phyloP scores from a whole-genome alignment of 306 rosid species.

The Oxytropis ochrocephala region DNA sequence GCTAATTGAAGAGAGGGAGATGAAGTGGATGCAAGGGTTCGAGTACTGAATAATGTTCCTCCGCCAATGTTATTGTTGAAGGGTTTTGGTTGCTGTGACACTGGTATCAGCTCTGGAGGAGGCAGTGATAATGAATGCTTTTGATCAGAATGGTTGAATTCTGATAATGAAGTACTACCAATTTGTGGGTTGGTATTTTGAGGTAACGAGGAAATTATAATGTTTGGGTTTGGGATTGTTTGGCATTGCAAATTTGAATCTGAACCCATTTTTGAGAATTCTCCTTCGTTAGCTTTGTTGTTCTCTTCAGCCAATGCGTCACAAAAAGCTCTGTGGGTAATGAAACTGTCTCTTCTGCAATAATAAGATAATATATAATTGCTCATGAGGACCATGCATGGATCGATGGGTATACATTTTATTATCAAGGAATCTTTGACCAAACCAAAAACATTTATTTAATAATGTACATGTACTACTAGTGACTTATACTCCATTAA shows the following conservation, averaged over 20 bases:
- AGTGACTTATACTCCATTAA: not conserved
- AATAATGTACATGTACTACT: too few species aligned
- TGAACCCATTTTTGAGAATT: conserved; percentile 26
- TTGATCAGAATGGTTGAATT: conserved; percentile 26
- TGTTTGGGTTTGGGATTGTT: conserved; percentile 30
- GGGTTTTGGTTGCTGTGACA: conserved; percentile 25
- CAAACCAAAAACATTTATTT: not conserved
- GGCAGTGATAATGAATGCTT: conserved; percentile 31
- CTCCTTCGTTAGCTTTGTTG: conserved; percentile 41
- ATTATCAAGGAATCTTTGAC: conserved; percentile 14
- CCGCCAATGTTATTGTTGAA: conserved; percentile 19
- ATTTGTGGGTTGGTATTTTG: conserved; percentile 23
- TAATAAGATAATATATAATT: not conserved
- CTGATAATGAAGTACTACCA: conserved; percentile 16
- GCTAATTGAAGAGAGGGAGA: conserved; percentile 29
- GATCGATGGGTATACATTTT: not conserved
- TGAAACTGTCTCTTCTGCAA: conserved; percentile 84
- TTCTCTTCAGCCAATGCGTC: conserved; percentile 77
- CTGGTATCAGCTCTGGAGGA: conserved; percentile 32
- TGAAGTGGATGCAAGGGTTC: conserved; percentile 22
- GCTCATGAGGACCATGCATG: not conserved
- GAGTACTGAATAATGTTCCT: conserved; percentile 10
- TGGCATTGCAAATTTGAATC: conserved; percentile 17
- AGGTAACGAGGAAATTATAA: conserved; percentile 41
- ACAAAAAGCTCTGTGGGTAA: conserved; percentile 92